Evolutionary conservation across 2,329 filamentous ascomycete genomes (phyloP).

Genomic region (Lithohypha guttulata): DNA sequence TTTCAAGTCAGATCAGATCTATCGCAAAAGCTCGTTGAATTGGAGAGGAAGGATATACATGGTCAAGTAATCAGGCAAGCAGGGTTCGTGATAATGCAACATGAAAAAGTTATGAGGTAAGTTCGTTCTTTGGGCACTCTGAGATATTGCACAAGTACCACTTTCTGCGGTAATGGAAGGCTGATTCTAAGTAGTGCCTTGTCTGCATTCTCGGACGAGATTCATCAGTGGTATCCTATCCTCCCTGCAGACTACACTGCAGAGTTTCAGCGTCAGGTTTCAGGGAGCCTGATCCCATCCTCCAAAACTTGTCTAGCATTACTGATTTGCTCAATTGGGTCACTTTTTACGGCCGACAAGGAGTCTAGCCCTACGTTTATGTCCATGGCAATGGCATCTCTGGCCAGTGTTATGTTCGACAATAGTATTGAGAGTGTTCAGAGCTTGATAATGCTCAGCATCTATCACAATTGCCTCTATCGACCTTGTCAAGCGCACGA

Average conservation of each 20-base stretch:
- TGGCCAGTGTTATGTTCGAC: conserved; percentile 21
- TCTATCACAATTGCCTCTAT: conserved; percentile 24
- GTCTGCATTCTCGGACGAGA: conserved; percentile 20
- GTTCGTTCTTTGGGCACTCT: too few relatives aligned
- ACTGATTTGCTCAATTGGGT: conserved; percentile 24
- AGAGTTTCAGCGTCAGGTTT: conserved; percentile 19
- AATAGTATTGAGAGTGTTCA: conserved; percentile 22
- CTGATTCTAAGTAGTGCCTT: too few relatives aligned
- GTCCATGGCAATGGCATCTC: conserved; percentile 16
- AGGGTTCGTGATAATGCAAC: too few relatives aligned
- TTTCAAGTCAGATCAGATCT: too few relatives aligned
- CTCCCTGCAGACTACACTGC: conserved; percentile 20
- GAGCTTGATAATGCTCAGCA: conserved; percentile 21
- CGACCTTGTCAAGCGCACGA: conserved; percentile 26
- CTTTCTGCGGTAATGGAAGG: conserved; percentile 15
- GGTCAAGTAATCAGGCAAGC: too few relatives aligned
- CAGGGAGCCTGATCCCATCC: conserved; percentile 15
- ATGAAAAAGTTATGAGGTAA: too few relatives aligned
- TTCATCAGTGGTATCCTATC: conserved; percentile 25
- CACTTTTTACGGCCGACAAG: conserved; percentile 15
- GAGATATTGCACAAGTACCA: conserved; percentile 15
- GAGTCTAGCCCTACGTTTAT: conserved; percentile 19
- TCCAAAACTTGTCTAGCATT: conserved; percentile 22
- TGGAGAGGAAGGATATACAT: too few relatives aligned
- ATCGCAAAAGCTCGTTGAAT: too few relatives aligned